These are phyloP conservation scores for Kuraishia borneana DNA, from an alignment of 805 yeast species.

Conservation along the genomic window DNA sequence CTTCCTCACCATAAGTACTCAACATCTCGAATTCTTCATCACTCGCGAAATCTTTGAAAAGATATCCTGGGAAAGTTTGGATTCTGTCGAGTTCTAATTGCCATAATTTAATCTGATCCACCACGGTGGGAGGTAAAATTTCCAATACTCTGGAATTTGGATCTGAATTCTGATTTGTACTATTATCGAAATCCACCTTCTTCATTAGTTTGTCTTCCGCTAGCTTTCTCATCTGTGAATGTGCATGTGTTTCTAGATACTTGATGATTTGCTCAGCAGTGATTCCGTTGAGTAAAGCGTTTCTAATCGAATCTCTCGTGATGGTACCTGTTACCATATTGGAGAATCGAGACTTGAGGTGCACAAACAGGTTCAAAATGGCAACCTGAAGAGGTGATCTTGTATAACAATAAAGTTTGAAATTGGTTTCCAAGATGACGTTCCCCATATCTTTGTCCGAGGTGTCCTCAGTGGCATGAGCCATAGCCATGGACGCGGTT, in stretches of 20 bases:
- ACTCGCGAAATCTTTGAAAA: slow-evolving; percentile 76
- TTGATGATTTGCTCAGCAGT: slow-evolving; percentile 91
- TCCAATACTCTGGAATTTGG: slow-evolving; percentile 24
- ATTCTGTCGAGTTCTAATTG: slow-evolving; percentile 92
- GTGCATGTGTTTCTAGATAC: slow-evolving; percentile 86
- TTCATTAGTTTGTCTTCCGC: slow-evolving; percentile 63
- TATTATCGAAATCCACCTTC: slow-evolving; percentile 51
- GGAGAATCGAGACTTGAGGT: slow-evolving; percentile 71
- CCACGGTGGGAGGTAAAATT: slow-evolving; percentile 88
- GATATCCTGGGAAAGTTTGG: slow-evolving; percentile 73
- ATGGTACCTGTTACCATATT: slow-evolving; percentile 91
- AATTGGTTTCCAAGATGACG: slow-evolving; percentile 85
- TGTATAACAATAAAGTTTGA: slow-evolving; percentile 85
- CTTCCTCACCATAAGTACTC: slow-evolving; percentile 72
- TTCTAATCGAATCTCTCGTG: slow-evolving; percentile 83
- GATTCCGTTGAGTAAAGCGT: slow-evolving; percentile 79
- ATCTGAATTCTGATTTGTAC: slow-evolving; percentile 20
- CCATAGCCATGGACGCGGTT: slow-evolving; percentile 67
- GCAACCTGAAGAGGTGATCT: slow-evolving; percentile 94
- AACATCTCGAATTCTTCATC: slow-evolving; percentile 67
- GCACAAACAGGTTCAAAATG: slow-evolving; percentile 78
- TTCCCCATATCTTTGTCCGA: slow-evolving; percentile 39
- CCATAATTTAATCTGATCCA: slow-evolving; percentile 93
- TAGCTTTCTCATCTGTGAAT: slow-evolving; percentile 72
- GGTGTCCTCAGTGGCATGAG: slow-evolving; percentile 41